Base-by-base conservation (phyloP, 164 flowering plant species). In the Tetracentron sinense region DNA sequence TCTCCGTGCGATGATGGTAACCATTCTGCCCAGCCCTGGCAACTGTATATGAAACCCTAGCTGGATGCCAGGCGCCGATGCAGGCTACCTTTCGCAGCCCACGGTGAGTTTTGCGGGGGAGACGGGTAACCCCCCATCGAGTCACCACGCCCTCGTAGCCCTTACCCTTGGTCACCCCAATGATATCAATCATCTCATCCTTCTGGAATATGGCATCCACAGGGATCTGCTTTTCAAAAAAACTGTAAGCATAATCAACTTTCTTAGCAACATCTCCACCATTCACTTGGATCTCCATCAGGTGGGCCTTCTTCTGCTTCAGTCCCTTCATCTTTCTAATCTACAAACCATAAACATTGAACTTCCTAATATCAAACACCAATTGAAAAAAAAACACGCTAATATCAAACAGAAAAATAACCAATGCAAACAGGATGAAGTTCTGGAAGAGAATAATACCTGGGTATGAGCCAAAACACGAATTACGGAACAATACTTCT, bases 41-140 rank as follows among this genome's bases (percentile, higher is more conserved):
- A 65, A 86, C 91, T 0, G 91, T 86, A 59, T 75, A 86, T 0
- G 88, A 86, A 42, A 86, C 91, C 61, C 91, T 73, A 33, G 91
- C 88, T 0, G 91, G 92, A 70, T 86, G 92, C 92, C 92, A 86
- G 19, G 92, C 92, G 60, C 92, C 92, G 63, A 86, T 83, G 73
- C 92, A 86, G 1, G 92, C 89, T 0, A 86, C 92, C 69, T 86
- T 86, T 4, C 87, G 81, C 20, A 86, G 76, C 19, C 92, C 92
- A 21, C 89, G 70, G 33, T 86, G 92, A 46, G 89, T 86, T 71
- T 84, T 86, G 29, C 86, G 87, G 2, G 92, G 92, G 6, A 86
- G 89, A 20, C 89, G 85, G 15, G 92, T 84, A 17, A 86, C 92
- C 65, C 89, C 92, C 92, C 89, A 86, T 25, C 92, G 77, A 20